phyloP scores from a whole-genome alignment of 345 rosid species.

The Excoecaria agallocha region DNA sequence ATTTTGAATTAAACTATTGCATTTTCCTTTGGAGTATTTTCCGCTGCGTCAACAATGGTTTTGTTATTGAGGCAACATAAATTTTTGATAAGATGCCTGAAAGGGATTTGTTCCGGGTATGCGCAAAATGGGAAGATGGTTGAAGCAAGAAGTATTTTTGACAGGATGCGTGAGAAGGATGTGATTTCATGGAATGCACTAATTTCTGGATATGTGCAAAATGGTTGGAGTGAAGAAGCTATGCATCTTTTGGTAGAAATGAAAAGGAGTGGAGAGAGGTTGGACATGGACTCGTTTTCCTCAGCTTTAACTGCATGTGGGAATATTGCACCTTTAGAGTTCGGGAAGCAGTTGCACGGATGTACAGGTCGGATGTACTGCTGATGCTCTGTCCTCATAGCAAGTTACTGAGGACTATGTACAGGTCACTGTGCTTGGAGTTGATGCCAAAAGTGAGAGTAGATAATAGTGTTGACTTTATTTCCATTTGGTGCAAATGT shows the following conservation, averaged over 20 bases:
- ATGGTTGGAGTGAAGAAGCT: conserved; percentile 53
- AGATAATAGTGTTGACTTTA: too few relatives aligned
- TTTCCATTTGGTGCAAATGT: too few relatives aligned
- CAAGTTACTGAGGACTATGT: too few relatives aligned
- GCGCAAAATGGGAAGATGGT: conserved; percentile 55
- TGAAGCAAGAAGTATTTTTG: conserved; percentile 51
- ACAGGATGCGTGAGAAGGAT: conserved; percentile 56
- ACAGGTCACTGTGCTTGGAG: too few relatives aligned
- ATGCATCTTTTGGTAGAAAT: conserved; percentile 45
- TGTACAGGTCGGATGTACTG: too few relatives aligned
- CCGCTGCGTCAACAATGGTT: conserved; percentile 58
- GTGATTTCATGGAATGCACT: conserved; percentile 67
- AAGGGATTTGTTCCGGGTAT: conserved; percentile 54
- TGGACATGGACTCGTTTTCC: conserved; percentile 57
- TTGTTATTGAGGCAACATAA: conserved; percentile 53
- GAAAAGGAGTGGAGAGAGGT: conserved; percentile 59
- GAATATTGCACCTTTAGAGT: conserved; percentile 56
- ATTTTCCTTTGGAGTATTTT: too few relatives aligned
- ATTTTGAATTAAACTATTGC: too few relatives aligned
- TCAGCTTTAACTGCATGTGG: conserved; percentile 63
- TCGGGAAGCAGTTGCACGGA: conserved; percentile 67
- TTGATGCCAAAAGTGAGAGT: too few relatives aligned
- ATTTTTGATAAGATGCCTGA: conserved; percentile 46
- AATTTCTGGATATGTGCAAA: conserved; percentile 64
- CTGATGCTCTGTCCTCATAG: too few relatives aligned